Percentiles rank a stretch among this genome's conserved stretches.
phyloP scores from a whole-genome alignment of 2,329 filamentous ascomycete species.

The Emmonsiellopsis sp. region DNA sequence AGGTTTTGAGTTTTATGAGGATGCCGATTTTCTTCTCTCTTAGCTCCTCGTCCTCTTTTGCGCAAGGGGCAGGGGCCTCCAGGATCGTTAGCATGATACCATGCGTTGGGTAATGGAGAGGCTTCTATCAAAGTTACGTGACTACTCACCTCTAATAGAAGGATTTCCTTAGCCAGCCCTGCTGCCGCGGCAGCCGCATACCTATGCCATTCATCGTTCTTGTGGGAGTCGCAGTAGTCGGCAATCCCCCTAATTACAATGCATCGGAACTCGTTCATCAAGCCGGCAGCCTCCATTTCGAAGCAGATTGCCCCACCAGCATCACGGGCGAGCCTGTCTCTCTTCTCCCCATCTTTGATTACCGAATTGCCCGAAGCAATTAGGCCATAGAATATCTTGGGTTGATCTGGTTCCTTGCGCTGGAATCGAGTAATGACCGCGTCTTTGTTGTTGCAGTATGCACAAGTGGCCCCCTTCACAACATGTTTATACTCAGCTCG shows the following conservation, averaged over 20 bases:
- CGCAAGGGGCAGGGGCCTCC: too few species aligned
- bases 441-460: too few species aligned
- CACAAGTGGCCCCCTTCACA: too few species aligned
- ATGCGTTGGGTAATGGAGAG: too few species aligned
- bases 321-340: background rate
- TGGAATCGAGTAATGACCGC: too few species aligned
- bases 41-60: too few species aligned
- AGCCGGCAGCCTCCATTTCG: background rate
- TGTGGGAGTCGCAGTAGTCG: conserved; percentile 19
- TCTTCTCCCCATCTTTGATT: background rate
- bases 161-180: conserved; percentile 14
- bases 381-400: background rate
- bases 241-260: conserved; percentile 15
- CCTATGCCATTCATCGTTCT: conserved; percentile 20
- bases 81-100: background rate
- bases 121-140: background rate
- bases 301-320: background rate
- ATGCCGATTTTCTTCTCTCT: too few species aligned
- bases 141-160: background rate
- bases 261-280: conserved; percentile 8
- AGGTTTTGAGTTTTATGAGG: too few species aligned
- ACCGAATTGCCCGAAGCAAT: background rate
- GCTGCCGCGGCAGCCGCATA: conserved; percentile 21
- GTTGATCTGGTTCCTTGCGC: too few species aligned
- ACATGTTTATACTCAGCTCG: too few species aligned